Percentiles rank a stretch among this genome's conserved stretches.
Evolutionary conservation across 2,329 filamentous ascomycete species (phyloP).

Genomic region (Pestalotiopsis sp.): DNA sequence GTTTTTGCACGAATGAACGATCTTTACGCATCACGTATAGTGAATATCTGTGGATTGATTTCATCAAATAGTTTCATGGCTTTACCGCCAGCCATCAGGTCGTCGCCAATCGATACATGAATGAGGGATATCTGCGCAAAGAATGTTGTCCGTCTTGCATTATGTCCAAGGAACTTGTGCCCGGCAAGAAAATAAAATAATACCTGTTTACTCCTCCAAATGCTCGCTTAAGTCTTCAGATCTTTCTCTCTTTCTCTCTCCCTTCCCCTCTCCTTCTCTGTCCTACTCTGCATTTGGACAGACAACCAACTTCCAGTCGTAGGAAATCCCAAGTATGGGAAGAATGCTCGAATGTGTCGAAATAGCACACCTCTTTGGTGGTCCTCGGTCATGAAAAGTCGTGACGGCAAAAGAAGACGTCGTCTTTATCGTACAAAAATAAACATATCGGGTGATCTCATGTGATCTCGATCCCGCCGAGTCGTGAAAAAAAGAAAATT

Average conservation of each 20-base stretch:
- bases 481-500: not conserved
- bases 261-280: not conserved
- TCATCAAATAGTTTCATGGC: not conserved
- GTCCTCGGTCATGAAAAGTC: slow-evolving; percentile 14
- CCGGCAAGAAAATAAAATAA: not conserved
- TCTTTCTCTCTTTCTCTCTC: not conserved
- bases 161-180: not conserved
- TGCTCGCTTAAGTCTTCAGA: not conserved
- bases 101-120: not conserved
- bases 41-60: not conserved
- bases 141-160: not conserved
- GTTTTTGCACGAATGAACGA: not conserved
- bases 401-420: slow-evolving; percentile 13
- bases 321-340: not conserved
- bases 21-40: not conserved
- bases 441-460: slow-evolving; percentile 7
- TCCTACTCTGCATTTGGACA: too few species aligned
- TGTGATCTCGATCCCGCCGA: not conserved
- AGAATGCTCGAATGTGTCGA: not conserved
- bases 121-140: not conserved
- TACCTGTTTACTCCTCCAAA: not conserved
- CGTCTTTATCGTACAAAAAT: slow-evolving; percentile 15
- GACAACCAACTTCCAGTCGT: not conserved
- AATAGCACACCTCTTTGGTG: not conserved
- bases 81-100: not conserved